A percentile compares a stretch with the other conserved stretches of the same genome.
Conservation (phyloP, 305 asterid species). For the Fraxinus platypoda region DNA sequence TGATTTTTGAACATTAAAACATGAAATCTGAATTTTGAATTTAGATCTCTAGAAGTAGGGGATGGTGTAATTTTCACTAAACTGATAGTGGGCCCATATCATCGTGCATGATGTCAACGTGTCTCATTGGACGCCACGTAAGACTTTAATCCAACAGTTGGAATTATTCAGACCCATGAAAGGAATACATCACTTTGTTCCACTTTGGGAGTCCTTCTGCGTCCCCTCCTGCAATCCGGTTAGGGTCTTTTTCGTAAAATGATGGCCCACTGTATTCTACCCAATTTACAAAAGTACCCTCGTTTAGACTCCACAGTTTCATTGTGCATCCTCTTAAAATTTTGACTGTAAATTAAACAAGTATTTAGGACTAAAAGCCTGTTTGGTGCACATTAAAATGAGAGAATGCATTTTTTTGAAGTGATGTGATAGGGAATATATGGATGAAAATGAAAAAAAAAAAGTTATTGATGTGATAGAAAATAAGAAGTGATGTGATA, state of each 20-base stretch:
- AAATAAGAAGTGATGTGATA: too few species aligned
- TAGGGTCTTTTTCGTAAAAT: conserved; percentile 12
- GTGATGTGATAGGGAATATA: too few species aligned
- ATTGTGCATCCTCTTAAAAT: not conserved
- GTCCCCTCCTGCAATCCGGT: not conserved
- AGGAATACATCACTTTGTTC: not conserved
- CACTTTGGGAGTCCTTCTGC: not conserved
- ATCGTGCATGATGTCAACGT: not conserved
- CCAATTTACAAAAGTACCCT: conserved; percentile 21
- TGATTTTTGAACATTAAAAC: too few species aligned
- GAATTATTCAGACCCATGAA: not conserved
- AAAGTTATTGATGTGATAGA: too few species aligned
- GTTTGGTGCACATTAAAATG: too few species aligned
- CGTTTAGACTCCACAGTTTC: not conserved
- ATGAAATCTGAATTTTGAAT: too few species aligned
- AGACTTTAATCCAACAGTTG: not conserved
- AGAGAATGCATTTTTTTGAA: too few species aligned
- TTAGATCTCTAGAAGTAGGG: too few species aligned
- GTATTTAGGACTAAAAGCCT: conserved; percentile 19
- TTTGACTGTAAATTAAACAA: not conserved
- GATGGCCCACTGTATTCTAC: not conserved
- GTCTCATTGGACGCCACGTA: not conserved
- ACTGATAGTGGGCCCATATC: not conserved
- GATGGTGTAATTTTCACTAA: too few species aligned
- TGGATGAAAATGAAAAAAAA: too few species aligned